Evolutionary conservation across 768 basidiomycete genomes (phyloP).

Genomic region (Mycena filopes): DNA sequence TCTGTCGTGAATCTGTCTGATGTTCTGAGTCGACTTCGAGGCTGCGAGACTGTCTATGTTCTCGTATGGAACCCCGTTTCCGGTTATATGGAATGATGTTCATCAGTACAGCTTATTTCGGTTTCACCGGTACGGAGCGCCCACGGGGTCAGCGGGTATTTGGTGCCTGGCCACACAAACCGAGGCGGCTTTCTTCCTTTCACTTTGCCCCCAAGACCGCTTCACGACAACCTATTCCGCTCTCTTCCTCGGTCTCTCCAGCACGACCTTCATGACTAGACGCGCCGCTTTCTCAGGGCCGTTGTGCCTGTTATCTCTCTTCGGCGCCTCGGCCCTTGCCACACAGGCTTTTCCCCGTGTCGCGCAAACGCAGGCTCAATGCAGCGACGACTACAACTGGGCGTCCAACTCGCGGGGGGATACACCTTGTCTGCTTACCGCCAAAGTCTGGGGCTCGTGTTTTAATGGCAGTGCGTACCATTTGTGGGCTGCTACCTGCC

Average conservation of each 20-base stretch:
- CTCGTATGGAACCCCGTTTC: slow-evolving; percentile 2
- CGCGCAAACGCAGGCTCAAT: slow-evolving; percentile 38
- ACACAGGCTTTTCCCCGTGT: background rate
- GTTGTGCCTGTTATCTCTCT: slow-evolving; percentile 13
- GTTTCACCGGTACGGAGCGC: slow-evolving; percentile 23
- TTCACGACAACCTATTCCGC: slow-evolving; percentile 22
- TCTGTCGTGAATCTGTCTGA: background rate
- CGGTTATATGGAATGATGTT: slow-evolving; percentile 15
- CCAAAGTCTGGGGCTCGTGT: slow-evolving; percentile 49
- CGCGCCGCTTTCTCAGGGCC: slow-evolving; percentile 6
- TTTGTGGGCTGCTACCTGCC: background rate
- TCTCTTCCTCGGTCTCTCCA: background rate
- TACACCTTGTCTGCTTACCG: slow-evolving; percentile 52
- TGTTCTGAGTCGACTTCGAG: background rate
- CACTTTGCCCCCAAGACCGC: background rate
- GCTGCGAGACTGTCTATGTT: background rate
- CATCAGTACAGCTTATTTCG: slow-evolving; percentile 9
- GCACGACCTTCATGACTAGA: slow-evolving; percentile 21
- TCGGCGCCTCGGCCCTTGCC: slow-evolving; percentile 1
- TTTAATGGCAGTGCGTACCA: slow-evolving; percentile 46
- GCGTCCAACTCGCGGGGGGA: slow-evolving; percentile 41
- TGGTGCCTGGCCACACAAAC: background rate
- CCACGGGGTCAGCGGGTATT: slow-evolving; percentile 17
- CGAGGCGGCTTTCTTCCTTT: slow-evolving; percentile 4
- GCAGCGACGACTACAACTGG: slow-evolving; percentile 48